These are phyloP conservation scores for Priceomyces castillae DNA, from an alignment of 805 yeast genomes.

Conservation along the genomic window DNA sequence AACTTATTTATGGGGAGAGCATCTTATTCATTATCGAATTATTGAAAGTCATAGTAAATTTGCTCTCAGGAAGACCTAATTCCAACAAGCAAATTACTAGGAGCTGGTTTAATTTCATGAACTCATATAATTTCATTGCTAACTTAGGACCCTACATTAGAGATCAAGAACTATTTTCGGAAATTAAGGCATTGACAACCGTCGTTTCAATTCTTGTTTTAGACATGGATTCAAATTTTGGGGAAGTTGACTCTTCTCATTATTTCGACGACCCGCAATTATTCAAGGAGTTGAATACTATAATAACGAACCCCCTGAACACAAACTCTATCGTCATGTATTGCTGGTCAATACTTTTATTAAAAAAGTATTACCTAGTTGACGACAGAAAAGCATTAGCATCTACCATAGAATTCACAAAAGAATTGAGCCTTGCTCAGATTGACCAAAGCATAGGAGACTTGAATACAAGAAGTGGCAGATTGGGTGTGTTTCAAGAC, in stretches of 20 bases:
- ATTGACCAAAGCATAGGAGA: slow-evolving; percentile 22
- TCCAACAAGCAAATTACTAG: slow-evolving; percentile 31
- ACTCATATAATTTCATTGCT: slow-evolving; percentile 24
- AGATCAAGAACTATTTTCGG: slow-evolving; percentile 24
- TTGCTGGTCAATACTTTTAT: slow-evolving; percentile 64
- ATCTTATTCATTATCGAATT: slow-evolving; percentile 31
- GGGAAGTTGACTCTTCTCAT: slow-evolving; percentile 28
- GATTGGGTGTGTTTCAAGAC: slow-evolving; percentile 44
- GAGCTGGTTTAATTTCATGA: slow-evolving; percentile 58
- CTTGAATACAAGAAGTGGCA: slow-evolving; percentile 40
- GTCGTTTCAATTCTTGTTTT: slow-evolving; percentile 50
- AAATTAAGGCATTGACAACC: slow-evolving; percentile 47
- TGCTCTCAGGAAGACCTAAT: slow-evolving; percentile 37
- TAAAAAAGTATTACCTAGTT: slow-evolving; percentile 48
- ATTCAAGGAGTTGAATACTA: slow-evolving; percentile 40
- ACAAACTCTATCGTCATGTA: slow-evolving; percentile 53
- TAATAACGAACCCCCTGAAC: slow-evolving; percentile 33
- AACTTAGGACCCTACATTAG: slow-evolving; percentile 25
- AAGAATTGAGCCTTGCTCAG: slow-evolving; percentile 15
- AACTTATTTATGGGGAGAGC: slow-evolving; percentile 27
- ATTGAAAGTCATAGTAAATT: slow-evolving; percentile 38
- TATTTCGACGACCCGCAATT: slow-evolving; percentile 28
- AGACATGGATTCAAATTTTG: slow-evolving; percentile 53
- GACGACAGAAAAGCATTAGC: slow-evolving; percentile 29
- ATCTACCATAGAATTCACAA: slow-evolving; percentile 12